phyloP scores from a whole-genome alignment of 1,139 yeast species.

The Zygosaccharomyces pseudobailii region DNA sequence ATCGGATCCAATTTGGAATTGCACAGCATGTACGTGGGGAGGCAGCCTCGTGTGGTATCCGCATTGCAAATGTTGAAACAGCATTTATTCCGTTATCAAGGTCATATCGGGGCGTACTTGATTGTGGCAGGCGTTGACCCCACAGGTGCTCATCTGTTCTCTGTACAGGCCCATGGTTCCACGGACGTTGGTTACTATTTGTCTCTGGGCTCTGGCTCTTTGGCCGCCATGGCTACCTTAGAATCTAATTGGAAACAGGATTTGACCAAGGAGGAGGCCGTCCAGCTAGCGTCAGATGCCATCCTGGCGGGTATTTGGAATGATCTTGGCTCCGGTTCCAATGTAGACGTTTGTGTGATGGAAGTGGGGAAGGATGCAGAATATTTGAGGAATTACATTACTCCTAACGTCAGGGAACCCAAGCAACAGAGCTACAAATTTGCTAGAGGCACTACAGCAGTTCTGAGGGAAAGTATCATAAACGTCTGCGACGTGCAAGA shows the following conservation, averaged over 20 bases:
- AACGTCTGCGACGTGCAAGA: slow-evolving; percentile 70
- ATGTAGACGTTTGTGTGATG: slow-evolving; percentile 95
- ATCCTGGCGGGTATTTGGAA: slow-evolving; percentile 98
- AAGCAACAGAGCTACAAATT: slow-evolving; percentile 83
- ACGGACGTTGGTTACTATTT: slow-evolving; percentile 93
- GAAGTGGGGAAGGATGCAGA: slow-evolving; percentile 85
- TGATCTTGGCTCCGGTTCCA: slow-evolving; percentile 97
- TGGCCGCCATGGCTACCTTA: slow-evolving; percentile 97
- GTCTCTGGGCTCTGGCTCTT: slow-evolving; percentile 94
- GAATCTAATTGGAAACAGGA: slow-evolving; percentile 83
- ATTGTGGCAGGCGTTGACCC: slow-evolving; percentile 98
- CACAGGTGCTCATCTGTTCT: slow-evolving; percentile 87
- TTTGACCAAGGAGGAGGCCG: slow-evolving; percentile 80
- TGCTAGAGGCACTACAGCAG: slow-evolving; percentile 87
- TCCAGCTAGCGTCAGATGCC: slow-evolving; percentile 84
- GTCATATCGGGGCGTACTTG: slow-evolving; percentile 92
- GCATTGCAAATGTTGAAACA: slow-evolving; percentile 92
- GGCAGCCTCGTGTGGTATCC: slow-evolving; percentile 90
- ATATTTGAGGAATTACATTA: slow-evolving; percentile 77
- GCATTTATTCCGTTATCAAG: slow-evolving; percentile 93
- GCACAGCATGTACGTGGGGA: slow-evolving; percentile 74
- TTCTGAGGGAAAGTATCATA: slow-evolving; percentile 60
- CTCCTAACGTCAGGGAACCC: slow-evolving; percentile 81
- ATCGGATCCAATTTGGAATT: slow-evolving; percentile 87
- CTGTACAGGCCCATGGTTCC: slow-evolving; percentile 96